phyloP scores from a whole-genome alignment of 164 flowering plant species.

The Macadamia tetraphylla region DNA sequence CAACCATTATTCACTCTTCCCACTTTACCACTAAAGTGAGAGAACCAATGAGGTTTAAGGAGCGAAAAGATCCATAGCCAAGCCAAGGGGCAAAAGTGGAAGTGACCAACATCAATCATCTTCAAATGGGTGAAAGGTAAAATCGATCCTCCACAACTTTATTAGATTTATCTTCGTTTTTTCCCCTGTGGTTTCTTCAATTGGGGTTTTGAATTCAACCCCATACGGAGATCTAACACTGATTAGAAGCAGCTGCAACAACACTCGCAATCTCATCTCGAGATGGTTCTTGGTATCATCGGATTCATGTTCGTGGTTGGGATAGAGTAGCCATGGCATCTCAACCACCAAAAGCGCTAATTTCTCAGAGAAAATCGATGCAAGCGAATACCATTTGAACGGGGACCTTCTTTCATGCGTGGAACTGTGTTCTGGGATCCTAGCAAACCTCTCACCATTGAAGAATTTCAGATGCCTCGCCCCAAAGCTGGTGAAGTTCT shows the following conservation, averaged over 20 bases:
- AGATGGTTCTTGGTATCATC: background rate
- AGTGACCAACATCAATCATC: too few species aligned
- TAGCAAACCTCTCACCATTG: conserved; percentile 67
- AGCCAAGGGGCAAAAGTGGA: too few species aligned
- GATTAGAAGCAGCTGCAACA: background rate
- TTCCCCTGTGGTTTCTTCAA: too few species aligned
- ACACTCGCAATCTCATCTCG: background rate
- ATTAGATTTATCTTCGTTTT: too few species aligned
- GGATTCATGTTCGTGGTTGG: background rate
- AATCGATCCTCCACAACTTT: too few species aligned
- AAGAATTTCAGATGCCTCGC: conserved; percentile 87
- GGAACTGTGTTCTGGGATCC: conserved; percentile 82
- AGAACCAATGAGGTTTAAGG: too few species aligned
- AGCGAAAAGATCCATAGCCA: too few species aligned
- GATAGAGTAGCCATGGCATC: background rate
- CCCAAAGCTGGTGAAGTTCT: conserved; percentile 90
- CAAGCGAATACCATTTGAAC: conserved; percentile 33
- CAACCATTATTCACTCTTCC: too few species aligned
- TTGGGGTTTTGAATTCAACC: too few species aligned
- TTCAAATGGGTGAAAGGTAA: too few species aligned
- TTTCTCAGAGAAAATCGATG: conserved; percentile 4
- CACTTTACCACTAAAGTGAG: too few species aligned
- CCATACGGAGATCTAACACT: background rate
- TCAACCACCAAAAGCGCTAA: background rate
- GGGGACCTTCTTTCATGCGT: conserved; percentile 72